Base-by-base conservation (phyloP, 2,329 filamentous ascomycete genomes). In the Penicillium polonicum region DNA sequence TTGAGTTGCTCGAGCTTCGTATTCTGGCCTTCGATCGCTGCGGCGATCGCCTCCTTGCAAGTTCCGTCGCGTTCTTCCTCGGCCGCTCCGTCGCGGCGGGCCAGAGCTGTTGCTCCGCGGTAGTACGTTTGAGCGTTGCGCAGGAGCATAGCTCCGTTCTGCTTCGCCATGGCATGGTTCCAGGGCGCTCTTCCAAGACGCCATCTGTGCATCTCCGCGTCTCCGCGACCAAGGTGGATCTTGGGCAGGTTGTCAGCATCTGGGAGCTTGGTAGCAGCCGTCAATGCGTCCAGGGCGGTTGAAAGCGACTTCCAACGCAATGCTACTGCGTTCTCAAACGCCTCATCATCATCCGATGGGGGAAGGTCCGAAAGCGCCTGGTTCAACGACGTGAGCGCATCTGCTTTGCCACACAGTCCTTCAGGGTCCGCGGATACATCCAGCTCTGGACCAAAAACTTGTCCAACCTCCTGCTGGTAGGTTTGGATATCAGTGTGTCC, bases 91-190 rank as follows among this genome's bases (percentile, higher is more conserved):
- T 76, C 74, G 51, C 74, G 70, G 31, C 68, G 68, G 5, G 75
- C 75, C 8, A 77, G 60, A 36, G 73, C 74, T 38, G 74, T 74
- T 13, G 82, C 83, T 39, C 83, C 83, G 21, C 81, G 78, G 64
- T 84, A 86, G 65, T 83, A 86, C 5, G 80, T 83, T 60, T 81
- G 79, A 1, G 84, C 82, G 62, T 86, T 86, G 54, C 78, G 79
- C 38, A 83, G 67, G 13, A 86, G 70, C 3, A 77, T 80, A 6
- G 72, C 63, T 4, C 71, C 74, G 64, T 82, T 80, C 48, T 77
- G 76, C 27, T 72, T 67, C 5, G 80, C 77, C 48, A 77, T 64
- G 5, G 71, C 65, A 49, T 80, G 75, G 25, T 74, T 72, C 65
- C 69, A 76, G 1, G 81, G 78, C 3, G 77, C 63, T 38, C 75